Conservation (phyloP, 2,329 filamentous ascomycete genomes). For the Pseudogymnoascus sp. region DNA sequence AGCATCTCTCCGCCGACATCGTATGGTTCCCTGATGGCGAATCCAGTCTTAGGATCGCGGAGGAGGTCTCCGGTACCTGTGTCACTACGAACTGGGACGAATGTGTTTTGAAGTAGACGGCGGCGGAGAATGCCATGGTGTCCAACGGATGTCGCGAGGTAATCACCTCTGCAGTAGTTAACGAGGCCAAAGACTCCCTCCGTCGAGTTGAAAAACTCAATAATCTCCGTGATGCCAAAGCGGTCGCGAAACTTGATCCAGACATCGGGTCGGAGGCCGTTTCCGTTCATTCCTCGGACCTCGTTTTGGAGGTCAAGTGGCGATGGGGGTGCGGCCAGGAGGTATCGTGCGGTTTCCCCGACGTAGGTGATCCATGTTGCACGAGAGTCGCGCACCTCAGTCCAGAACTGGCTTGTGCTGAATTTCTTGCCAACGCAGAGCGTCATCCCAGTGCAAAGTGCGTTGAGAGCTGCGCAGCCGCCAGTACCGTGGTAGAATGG, state of each 20-base stretch:
- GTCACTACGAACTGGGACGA: constrained; percentile 63
- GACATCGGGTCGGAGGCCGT: constrained; percentile 61
- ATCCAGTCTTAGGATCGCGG: constrained; percentile 60
- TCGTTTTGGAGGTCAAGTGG: constrained; percentile 52
- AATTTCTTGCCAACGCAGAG: constrained; percentile 61
- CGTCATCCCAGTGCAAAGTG: constrained; percentile 37
- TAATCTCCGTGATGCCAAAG: constrained; percentile 55
- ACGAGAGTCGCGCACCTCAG: constrained; percentile 58
- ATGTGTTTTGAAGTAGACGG: constrained; percentile 43
- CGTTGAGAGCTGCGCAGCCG: constrained; percentile 24
- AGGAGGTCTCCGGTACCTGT: constrained; percentile 59
- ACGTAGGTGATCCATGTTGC: constrained; percentile 72
- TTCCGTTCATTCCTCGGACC: constrained; percentile 55
- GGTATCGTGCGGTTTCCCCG: constrained; percentile 68
- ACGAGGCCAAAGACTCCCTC: constrained; percentile 61
- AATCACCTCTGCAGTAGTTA: constrained; percentile 55
- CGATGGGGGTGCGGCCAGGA: constrained; percentile 60
- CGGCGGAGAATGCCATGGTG: constrained; percentile 62
- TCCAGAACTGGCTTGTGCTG: constrained; percentile 64
- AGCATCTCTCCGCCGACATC: constrained; percentile 70
- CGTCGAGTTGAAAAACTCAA: constrained; percentile 72
- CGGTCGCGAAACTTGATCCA: constrained; percentile 57
- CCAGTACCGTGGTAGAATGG: constrained; percentile 71
- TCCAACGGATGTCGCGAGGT: constrained; percentile 56
- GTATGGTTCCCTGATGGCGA: constrained; percentile 55